Base-by-base conservation (phyloP, 495 filamentous ascomycete genomes). In the Zalerion maritima region DNA sequence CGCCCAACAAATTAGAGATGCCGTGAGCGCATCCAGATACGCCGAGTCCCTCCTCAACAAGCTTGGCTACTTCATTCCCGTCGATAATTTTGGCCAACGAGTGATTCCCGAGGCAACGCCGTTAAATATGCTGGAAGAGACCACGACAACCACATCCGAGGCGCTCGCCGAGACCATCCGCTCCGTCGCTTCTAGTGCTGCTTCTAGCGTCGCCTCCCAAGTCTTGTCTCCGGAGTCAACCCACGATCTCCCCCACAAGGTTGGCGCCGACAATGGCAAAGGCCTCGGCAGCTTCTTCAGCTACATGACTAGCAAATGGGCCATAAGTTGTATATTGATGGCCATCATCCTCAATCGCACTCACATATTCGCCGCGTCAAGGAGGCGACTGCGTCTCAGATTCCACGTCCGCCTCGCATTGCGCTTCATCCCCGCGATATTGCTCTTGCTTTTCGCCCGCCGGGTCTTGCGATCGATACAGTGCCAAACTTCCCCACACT, bases 271-370 rank as follows among this genome's bases (percentile, higher is more conserved):
- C n/a, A n/a, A n/a, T n/a, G n/a, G n/a, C 5, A 52, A 51, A 33
- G 60, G 77, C 10, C 53, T 94, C n/a, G 79, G 82, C 6, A 83
- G 83, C 20, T 69, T 97, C 18, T 91, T 96, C 47, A 76, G 73
- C 24, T 97, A 94, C 48, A 58, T 87, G 22, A 93, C 85, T 0
- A 91, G 85, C 49, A 81, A 81, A 37, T 97, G 91, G 91, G 86
- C 89, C 3, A 54, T 97, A 28, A 67, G 70, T 28, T 94, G 84
- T 47, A 70, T 97, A 32, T 64, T 75, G 22, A 78, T 84, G 55
- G 81, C 83, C 28, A 66, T 97, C 33, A 52, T 97, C 37, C 61
- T 94, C 18, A 94, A 97, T 55, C 73, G 89, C 23, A 86, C 89
- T 8, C 75, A 83, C 21, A 82, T 96, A 30, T 97, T 91, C 50